Evolutionary conservation across 768 basidiomycete species (phyloP).

Genomic region (Lactifluus echinatus): DNA sequence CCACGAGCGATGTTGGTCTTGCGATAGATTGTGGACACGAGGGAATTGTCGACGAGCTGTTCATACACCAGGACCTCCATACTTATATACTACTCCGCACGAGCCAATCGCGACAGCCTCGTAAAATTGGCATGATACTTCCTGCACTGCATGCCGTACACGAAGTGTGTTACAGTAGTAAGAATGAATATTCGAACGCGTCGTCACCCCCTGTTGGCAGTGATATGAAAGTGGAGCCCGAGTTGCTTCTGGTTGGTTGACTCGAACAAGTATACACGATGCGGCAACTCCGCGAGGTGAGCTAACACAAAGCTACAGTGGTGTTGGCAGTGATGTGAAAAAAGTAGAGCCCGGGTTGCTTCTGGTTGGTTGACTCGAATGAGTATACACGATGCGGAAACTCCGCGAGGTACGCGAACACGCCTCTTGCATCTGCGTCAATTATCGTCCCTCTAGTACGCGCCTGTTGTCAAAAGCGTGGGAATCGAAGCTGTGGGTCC

Average conservation of each 20-base stretch:
- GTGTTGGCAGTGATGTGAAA: neutral
- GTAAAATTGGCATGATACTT: neutral
- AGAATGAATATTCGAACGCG: neutral
- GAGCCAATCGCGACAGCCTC: neutral
- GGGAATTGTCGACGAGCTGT: neutral
- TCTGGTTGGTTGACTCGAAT: neutral
- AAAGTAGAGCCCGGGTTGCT: neutral
- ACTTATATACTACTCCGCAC: conserved; percentile 7
- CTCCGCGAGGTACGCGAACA: neutral
- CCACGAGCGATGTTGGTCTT: conserved; percentile 16
- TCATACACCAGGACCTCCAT: neutral
- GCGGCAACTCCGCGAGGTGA: neutral
- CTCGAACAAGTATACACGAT: neutral
- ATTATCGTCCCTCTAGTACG: too few relatives aligned
- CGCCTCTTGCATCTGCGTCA: too few relatives aligned
- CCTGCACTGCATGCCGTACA: neutral
- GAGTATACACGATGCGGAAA: neutral
- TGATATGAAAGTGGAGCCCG: neutral
- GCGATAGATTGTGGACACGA: conserved; percentile 1
- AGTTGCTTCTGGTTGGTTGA: neutral
- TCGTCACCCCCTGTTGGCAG: neutral
- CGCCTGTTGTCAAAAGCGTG: too few relatives aligned
- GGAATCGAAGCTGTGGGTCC: too few relatives aligned
- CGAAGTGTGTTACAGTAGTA: neutral
- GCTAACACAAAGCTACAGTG: neutral